phyloP scores from a whole-genome alignment of 352 stramenopile genomes.

The Globisporangium uncinulatum region DNA sequence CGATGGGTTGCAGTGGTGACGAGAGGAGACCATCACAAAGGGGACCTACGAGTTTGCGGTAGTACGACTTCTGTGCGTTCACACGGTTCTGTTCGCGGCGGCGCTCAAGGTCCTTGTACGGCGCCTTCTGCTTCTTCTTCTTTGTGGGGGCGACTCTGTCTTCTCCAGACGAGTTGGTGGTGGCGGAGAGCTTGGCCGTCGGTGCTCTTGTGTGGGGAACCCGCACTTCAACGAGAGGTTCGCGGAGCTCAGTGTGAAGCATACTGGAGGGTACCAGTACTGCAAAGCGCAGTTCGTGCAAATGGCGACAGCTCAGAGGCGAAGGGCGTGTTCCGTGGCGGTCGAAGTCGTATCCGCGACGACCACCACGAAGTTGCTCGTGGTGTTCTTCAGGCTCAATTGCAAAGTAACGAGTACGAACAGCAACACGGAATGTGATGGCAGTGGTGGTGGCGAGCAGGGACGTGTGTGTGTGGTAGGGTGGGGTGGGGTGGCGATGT shows the following conservation, averaged over 20 bases:
- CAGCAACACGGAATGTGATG: no score
- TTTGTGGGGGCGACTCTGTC: background rate
- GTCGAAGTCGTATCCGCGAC: no score
- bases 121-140: constrained; percentile 11
- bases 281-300: background rate
- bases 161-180: background rate
- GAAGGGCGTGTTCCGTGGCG: no score
- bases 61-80: constrained; percentile 31
- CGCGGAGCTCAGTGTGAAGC: background rate
- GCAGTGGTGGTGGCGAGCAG: no score
- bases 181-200: background rate
- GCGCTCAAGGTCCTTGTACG: constrained; percentile 19
- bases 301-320: background rate
- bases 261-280: background rate
- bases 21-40: background rate
- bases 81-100: constrained; percentile 33
- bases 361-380: no score
- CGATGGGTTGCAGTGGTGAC: background rate
- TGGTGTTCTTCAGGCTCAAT: no score
- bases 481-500: no score
- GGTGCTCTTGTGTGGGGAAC: no score
- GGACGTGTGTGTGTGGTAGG: no score
- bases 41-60: constrained; percentile 24
- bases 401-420: no score
- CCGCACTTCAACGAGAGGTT: background rate